phyloP scores from a whole-genome alignment of 2,329 filamentous ascomycete genomes.

The Phyllosticta citrichinensis region DNA sequence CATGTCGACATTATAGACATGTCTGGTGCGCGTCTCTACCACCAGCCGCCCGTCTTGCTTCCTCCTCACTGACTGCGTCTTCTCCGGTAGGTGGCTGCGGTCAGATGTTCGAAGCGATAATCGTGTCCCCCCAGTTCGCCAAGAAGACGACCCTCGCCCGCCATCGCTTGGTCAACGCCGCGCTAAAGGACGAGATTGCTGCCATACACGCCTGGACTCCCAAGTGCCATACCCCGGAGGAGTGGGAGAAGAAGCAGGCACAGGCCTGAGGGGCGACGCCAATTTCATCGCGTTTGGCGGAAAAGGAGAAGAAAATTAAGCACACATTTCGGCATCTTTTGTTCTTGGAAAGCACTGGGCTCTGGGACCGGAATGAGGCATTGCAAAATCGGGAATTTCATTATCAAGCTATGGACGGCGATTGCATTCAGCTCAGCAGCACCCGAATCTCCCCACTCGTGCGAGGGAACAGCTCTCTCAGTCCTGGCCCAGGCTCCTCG shows the following conservation, averaged over 20 bases:
- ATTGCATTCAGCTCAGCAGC: constrained; percentile 43
- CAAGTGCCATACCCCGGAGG: constrained; percentile 83
- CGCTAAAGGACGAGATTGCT: constrained; percentile 78
- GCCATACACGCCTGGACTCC: constrained; percentile 92
- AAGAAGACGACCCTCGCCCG: constrained; percentile 63
- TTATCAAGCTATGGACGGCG: background rate
- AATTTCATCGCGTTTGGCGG: background rate
- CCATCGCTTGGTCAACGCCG: constrained; percentile 75
- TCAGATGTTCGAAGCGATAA: constrained; percentile 60
- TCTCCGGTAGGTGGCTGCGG: constrained; percentile 54
- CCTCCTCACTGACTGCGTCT: background rate
- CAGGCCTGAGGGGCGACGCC: constrained; percentile 15
- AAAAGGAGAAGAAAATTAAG: background rate
- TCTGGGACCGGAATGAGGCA: background rate
- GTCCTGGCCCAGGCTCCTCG: constrained; percentile 26
- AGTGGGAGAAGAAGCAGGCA: constrained; percentile 63
- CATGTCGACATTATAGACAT: constrained; percentile 86
- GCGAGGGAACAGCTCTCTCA: constrained; percentile 52
- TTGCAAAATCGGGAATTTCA: background rate
- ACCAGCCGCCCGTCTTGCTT: background rate
- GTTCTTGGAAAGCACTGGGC: background rate
- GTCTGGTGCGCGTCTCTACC: constrained; percentile 54
- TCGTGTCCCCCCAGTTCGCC: constrained; percentile 46
- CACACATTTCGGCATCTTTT: background rate
- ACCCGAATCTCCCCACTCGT: constrained; percentile 56